Evolutionary conservation across 192 early-diverging fungal species (phyloP).

Genomic region (Entomortierella lignicola): DNA sequence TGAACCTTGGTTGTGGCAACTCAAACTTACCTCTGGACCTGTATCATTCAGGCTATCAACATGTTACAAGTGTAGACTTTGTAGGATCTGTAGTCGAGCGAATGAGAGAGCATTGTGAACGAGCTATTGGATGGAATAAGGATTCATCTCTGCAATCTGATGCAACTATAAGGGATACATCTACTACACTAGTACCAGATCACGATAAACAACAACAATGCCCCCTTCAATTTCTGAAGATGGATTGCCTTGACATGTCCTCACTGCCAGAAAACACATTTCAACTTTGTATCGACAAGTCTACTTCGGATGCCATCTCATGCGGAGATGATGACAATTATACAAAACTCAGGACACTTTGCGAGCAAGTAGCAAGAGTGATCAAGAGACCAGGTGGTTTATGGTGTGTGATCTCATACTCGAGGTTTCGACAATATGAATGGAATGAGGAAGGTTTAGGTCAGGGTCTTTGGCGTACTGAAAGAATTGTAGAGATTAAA

Average conservation of each 20-base stretch:
- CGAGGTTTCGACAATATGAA: constrained; percentile 36
- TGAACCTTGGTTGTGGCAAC: constrained; percentile 47
- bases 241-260: constrained; percentile 46
- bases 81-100: constrained; percentile 33
- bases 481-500: constrained; percentile 21
- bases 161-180: neutral
- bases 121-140: constrained; percentile 19
- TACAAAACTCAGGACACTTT: constrained; percentile 26
- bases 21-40: constrained; percentile 35
- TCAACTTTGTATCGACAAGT: constrained; percentile 33
- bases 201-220: too few species aligned
- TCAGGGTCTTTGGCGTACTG: constrained; percentile 23
- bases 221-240: constrained; percentile 29
- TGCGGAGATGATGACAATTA: constrained; percentile 36
- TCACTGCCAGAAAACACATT: constrained; percentile 1
- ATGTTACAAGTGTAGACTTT: constrained; percentile 39
- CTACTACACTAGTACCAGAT: too few species aligned
- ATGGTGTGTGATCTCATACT: constrained; percentile 40
- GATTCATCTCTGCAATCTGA: neutral
- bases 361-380: constrained; percentile 28
- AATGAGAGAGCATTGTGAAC: constrained; percentile 21
- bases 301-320: constrained; percentile 37
- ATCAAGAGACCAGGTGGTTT: constrained; percentile 11
- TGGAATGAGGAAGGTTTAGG: constrained; percentile 19
- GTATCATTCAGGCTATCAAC: constrained; percentile 9